Evolutionary conservation across 345 rosid genomes (phyloP).

Genomic region (Combretum micranthum): DNA sequence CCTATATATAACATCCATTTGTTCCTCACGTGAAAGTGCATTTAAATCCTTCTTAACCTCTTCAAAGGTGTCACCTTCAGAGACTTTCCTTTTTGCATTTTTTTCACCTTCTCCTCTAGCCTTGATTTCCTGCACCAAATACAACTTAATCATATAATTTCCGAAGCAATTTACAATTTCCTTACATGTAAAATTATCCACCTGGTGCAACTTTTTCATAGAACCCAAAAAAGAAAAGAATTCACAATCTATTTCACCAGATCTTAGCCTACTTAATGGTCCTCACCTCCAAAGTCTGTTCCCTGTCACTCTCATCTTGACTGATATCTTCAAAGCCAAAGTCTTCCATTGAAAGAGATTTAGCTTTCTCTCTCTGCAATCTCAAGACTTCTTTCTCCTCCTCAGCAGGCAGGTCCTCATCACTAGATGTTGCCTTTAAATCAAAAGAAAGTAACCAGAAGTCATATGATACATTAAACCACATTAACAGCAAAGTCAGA

Average conservation of each 20-base stretch:
- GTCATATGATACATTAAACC: background rate
- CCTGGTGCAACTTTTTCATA: too few species aligned
- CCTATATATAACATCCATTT: conserved; percentile 84
- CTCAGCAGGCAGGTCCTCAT: conserved; percentile 55
- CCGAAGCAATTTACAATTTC: background rate
- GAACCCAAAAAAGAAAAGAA: too few species aligned
- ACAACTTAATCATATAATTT: background rate
- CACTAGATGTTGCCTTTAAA: conserved; percentile 60
- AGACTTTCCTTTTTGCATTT: conserved; percentile 22
- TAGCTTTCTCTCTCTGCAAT: conserved; percentile 40
- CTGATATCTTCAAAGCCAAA: conserved; percentile 55
- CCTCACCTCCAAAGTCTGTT: conserved; percentile 66
- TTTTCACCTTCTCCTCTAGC: conserved; percentile 24
- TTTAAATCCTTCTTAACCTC: conserved; percentile 62
- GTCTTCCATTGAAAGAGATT: conserved; percentile 51
- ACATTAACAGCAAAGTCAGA: background rate
- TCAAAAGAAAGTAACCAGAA: conserved; percentile 3
- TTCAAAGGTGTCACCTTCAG: conserved; percentile 30
- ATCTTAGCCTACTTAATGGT: too few species aligned
- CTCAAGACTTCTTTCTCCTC: conserved; percentile 66
- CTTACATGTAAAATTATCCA: too few species aligned
- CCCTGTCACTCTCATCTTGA: conserved; percentile 46
- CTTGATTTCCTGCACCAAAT: conserved; percentile 44
- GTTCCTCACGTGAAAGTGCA: conserved; percentile 78
- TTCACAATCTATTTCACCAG: too few species aligned